Evolutionary conservation across 208 protist genomes (phyloP), one percentile per base, ranked within the genome.

Genomic region (Trypanosoma melophagium): DNA sequence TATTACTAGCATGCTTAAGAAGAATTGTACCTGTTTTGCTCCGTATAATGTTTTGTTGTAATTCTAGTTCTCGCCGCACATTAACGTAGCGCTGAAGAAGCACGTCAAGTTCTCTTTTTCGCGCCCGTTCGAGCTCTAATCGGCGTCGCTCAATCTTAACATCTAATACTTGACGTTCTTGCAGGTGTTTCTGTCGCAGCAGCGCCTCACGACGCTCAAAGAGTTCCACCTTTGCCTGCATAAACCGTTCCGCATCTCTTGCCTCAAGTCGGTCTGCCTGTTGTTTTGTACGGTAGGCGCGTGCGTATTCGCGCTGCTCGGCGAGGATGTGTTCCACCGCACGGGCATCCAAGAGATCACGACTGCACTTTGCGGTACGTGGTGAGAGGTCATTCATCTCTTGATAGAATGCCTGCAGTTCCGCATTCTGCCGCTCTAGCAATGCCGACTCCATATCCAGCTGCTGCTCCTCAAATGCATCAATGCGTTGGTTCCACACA

Each of bases 1-100:
- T 89, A 61, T 97, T 97, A 61, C 73, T 85, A 13, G 92, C 85
- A 60, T 97, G 89, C 70, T 95, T 95, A 25, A 94, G 75, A 50
- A 97, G 77, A 40, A 95, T 67, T 19, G 78, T 83, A 19, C 89
- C 92, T 1, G 89, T 95, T 74, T 92, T 95, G 59, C 74, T 84
- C 24, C 89, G 88, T 52, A 95, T 84, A 69, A 97, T 93, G 64
- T 92, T 92, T 52, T 97, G 92, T 41, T 95, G 89, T 17, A 67
- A 80, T 71, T 95, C 87, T 60, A 97, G 83, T 53, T 81, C 84
- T 10, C 86, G 77, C 38, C 89, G 85, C 17, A 86, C 76, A 77
- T 96, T 96, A 50, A 96, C 80, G 80, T 96, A 97, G 16, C 83
- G 76, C 60, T 91, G 87, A 31, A 97, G 80, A 17, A 96, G 76